phyloP scores from a whole-genome alignment of 1,139 yeast genomes.

The Lodderomyces margitis region DNA sequence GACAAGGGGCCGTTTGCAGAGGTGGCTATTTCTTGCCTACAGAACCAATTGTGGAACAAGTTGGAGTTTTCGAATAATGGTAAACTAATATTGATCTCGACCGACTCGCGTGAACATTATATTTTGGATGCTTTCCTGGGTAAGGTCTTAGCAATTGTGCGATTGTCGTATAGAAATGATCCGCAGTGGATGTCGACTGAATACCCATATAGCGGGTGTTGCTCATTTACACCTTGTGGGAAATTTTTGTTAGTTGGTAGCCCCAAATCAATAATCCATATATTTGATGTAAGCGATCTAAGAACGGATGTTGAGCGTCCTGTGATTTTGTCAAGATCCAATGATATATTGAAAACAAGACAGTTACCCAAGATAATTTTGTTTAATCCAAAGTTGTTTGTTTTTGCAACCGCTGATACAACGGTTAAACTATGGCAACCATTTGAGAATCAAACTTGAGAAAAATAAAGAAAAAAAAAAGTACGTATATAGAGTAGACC shows the following conservation, averaged over 20 bases:
- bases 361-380: constrained; percentile 59
- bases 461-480: constrained; percentile 6
- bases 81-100: constrained; percentile 64
- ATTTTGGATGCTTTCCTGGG: constrained; percentile 76
- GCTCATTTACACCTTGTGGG: constrained; percentile 82
- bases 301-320: constrained; percentile 22
- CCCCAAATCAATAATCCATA: constrained; percentile 52
- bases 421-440: constrained; percentile 44
- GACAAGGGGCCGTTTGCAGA: constrained; percentile 55
- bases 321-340: constrained; percentile 10
- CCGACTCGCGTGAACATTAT: constrained; percentile 53
- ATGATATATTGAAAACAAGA: constrained; percentile 22
- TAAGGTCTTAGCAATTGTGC: constrained; percentile 48
- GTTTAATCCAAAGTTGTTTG: constrained; percentile 76
- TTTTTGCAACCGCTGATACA: constrained; percentile 81
- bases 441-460: constrained; percentile 2
- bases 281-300: constrained; percentile 59
- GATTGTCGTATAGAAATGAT: constrained; percentile 18
- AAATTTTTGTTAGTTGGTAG: constrained; percentile 64
- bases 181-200: constrained; percentile 28
- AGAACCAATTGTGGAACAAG: constrained; percentile 54
- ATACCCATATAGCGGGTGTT: constrained; percentile 59
- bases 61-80: constrained; percentile 86
- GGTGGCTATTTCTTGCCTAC: constrained; percentile 25
- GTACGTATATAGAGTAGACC: not conserved